A percentile compares a stretch with the other conserved stretches of the same genome.
Conservation (phyloP, 768 basidiomycete species). For the Multifurca ochricompacta region DNA sequence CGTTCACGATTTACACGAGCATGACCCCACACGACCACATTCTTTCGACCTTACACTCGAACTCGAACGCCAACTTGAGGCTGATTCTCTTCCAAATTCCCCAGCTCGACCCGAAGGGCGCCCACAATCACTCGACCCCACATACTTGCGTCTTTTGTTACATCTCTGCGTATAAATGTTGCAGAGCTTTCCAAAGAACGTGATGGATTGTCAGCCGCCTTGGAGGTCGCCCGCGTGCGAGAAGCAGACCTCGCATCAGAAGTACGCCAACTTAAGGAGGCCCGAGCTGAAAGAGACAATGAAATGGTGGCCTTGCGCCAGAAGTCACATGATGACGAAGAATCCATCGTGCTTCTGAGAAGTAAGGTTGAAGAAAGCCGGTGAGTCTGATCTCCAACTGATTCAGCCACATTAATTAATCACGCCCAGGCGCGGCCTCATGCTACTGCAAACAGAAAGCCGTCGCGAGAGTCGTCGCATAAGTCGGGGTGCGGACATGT, state of each 20-base stretch:
- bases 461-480: constrained; percentile 63
- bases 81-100: constrained; percentile 49
- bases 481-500: constrained; percentile 39
- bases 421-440: constrained; percentile 61
- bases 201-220: constrained; percentile 50
- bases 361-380: constrained; percentile 86
- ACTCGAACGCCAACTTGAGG: constrained; percentile 66
- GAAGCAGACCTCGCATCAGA: constrained; percentile 59
- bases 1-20: constrained; percentile 16
- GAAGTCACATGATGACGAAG: constrained; percentile 57
- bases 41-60: constrained; percentile 69
- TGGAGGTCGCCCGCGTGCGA: constrained; percentile 42
- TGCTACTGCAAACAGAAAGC: constrained; percentile 78
- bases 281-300: constrained; percentile 34
- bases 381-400: constrained; percentile 32
- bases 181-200: constrained; percentile 61
- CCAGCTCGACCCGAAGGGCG: constrained; percentile 28
- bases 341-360: constrained; percentile 65
- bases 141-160: constrained; percentile 69
- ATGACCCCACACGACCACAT: constrained; percentile 28
- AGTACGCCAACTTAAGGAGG: constrained; percentile 56
- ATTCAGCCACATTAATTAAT: constrained; percentile 5
- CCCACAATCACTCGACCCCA: constrained; percentile 58
- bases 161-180: constrained; percentile 60
- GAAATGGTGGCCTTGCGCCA: constrained; percentile 24